Percentiles rank a stretch among this genome's conserved stretches.
Conservation (phyloP, 306 rosid genomes). For the Prunus mira region DNA sequence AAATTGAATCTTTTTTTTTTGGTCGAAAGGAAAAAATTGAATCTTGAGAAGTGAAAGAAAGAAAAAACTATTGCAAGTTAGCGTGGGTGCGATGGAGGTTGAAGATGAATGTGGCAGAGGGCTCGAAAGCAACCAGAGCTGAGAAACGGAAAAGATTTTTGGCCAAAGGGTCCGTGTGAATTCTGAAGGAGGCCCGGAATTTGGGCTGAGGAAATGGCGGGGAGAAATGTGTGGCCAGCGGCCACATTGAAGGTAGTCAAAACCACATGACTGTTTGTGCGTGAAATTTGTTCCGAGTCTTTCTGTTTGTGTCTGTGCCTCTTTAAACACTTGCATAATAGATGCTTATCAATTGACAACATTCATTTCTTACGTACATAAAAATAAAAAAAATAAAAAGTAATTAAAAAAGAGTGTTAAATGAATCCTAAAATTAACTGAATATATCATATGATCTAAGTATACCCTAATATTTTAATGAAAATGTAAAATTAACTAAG, state of each 20-base stretch:
- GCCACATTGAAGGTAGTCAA: conserved; percentile 5
- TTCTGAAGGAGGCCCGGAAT: conserved; percentile 28
- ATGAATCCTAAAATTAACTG: no score
- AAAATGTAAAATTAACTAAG: no score
- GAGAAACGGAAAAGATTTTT: not conserved
- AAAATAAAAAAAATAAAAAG: no score
- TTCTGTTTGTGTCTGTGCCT: no score
- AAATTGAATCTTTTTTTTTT: not conserved
- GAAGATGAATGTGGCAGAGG: conserved; percentile 1
- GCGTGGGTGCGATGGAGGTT: conserved; percentile 7
- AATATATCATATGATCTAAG: no score
- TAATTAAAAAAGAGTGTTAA: no score
- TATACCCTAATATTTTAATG: no score
- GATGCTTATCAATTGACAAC: no score
- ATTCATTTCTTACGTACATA: no score
- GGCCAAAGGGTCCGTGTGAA: conserved; percentile 14
- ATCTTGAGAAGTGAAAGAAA: not conserved
- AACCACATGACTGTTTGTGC: not conserved
- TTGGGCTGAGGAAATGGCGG: conserved; percentile 57
- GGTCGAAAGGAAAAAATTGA: not conserved
- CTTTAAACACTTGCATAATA: no score
- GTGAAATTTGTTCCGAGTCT: no score
- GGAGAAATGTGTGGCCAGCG: conserved; percentile 55
- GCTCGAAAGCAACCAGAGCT: not conserved
- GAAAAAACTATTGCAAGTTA: conserved; percentile 4